Evolutionary conservation across 805 yeast genomes (phyloP).

Genomic region (Kazachstania kunashirensis): DNA sequence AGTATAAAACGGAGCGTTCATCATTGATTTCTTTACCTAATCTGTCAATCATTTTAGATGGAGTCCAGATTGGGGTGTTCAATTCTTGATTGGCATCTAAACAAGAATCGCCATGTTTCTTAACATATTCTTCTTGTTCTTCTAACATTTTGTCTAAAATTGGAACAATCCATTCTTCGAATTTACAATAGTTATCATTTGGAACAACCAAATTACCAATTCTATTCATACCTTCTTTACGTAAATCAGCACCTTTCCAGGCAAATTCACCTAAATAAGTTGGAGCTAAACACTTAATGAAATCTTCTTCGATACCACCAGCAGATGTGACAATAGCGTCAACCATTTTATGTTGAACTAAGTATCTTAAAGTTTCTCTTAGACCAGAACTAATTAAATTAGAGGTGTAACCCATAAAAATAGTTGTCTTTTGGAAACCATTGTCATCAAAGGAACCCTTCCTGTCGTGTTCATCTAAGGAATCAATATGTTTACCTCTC

Average conservation of each 20-base stretch:
- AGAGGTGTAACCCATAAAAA: constrained; percentile 93
- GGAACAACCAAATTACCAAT: constrained; percentile 96
- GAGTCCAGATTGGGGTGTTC: constrained; percentile 73
- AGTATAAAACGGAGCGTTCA: constrained; percentile 85
- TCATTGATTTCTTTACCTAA: constrained; percentile 92
- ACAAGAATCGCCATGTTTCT: constrained; percentile 40
- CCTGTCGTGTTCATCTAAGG: constrained; percentile 56
- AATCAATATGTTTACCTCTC: constrained; percentile 74
- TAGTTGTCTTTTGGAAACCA: constrained; percentile 77
- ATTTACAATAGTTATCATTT: constrained; percentile 92
- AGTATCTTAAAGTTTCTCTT: constrained; percentile 78
- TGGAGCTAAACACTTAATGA: constrained; percentile 93
- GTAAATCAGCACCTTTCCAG: constrained; percentile 66
- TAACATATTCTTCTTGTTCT: constrained; percentile 71
- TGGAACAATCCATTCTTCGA: constrained; percentile 99
- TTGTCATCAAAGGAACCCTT: constrained; percentile 70
- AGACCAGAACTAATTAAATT: constrained; percentile 91
- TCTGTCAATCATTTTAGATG: constrained; percentile 84
- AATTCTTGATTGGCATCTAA: constrained; percentile 42
- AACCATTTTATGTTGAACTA: constrained; percentile 90
- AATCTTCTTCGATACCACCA: constrained; percentile 97
- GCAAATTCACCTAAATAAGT: constrained; percentile 89
- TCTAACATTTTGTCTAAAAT: constrained; percentile 75
- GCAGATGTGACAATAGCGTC: constrained; percentile 95
- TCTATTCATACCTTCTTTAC: constrained; percentile 95